These are phyloP conservation scores for Daldinia concentrica DNA, from an alignment of 495 filamentous ascomycete species.

Conservation along the genomic window DNA sequence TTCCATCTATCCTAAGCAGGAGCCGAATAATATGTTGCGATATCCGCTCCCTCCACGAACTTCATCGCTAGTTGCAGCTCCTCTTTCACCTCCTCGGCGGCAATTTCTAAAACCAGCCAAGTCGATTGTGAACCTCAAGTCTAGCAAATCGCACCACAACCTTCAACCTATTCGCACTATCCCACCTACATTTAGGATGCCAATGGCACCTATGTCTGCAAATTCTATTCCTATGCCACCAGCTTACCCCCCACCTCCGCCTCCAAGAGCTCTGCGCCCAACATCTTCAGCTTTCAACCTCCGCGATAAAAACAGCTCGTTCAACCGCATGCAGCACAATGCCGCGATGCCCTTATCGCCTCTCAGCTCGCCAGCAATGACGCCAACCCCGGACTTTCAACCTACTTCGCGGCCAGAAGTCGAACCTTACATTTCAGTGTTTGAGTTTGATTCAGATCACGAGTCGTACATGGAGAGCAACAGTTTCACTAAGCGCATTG, in stretches of 20 bases:
- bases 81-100: constrained; percentile 33
- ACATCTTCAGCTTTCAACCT: constrained; percentile 39
- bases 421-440: constrained; percentile 44
- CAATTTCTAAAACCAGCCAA: constrained; percentile 23
- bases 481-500: constrained; percentile 43
- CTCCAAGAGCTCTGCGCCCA: constrained; percentile 30
- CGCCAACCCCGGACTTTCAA: constrained; percentile 1
- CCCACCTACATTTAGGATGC: not conserved
- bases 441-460: constrained; percentile 45
- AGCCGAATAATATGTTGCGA: constrained; percentile 12
- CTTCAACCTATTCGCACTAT: constrained; percentile 8
- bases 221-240: constrained; percentile 37
- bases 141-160: constrained; percentile 20
- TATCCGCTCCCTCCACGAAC: constrained; percentile 41
- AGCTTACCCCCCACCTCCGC: constrained; percentile 36
- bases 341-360: constrained; percentile 16
- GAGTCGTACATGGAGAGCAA: constrained; percentile 37
- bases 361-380: constrained; percentile 19
- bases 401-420: constrained; percentile 19
- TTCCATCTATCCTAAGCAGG: constrained; percentile 40
- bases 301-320: constrained; percentile 16
- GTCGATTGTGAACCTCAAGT: constrained; percentile 31
- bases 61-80: constrained; percentile 36
- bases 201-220: constrained; percentile 10
- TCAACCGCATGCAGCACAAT: constrained; percentile 21